Evolutionary conservation across 768 basidiomycete species (phyloP).

Genomic region (Leccinellum rugosiceps): DNA sequence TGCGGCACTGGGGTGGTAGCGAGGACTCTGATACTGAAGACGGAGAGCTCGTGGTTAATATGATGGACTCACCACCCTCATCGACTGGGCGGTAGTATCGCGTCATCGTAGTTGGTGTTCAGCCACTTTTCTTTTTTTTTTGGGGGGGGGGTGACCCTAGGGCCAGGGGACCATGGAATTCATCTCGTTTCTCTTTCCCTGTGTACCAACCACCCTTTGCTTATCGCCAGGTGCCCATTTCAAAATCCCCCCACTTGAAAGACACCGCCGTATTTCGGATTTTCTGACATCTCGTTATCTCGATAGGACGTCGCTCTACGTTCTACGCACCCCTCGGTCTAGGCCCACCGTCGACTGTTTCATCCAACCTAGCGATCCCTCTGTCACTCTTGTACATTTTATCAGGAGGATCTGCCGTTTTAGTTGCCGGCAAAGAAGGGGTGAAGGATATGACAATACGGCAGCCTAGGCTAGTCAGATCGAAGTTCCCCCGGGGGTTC

Average conservation of each 20-base stretch:
- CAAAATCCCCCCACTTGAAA: neutral
- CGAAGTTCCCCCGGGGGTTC: neutral
- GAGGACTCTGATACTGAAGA: conserved; percentile 26
- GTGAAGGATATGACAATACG: neutral
- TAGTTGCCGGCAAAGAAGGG: neutral
- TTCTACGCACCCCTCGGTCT: neutral
- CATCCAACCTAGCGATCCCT: neutral
- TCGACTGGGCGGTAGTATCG: conserved; percentile 1
- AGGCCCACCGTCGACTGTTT: neutral
- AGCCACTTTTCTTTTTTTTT: neutral
- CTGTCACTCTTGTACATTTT: neutral
- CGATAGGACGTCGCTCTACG: neutral
- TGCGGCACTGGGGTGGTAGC: conserved; percentile 38
- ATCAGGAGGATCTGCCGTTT: neutral
- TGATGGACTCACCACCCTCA: conserved; percentile 21
- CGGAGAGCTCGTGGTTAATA: conserved; percentile 19
- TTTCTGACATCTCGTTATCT: neutral
- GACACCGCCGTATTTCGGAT: neutral
- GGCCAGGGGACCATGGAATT: neutral
- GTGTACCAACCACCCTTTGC: neutral
- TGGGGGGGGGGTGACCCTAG: conserved; percentile 5
- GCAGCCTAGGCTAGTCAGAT: neutral
- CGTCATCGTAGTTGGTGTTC: conserved; percentile 1
- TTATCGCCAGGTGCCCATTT: neutral
- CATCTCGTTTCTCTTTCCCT: conserved; percentile 1